These are phyloP conservation scores for Hypoxylon lienhwacheense DNA, from an alignment of 495 filamentous ascomycete genomes.

Conservation along the genomic window DNA sequence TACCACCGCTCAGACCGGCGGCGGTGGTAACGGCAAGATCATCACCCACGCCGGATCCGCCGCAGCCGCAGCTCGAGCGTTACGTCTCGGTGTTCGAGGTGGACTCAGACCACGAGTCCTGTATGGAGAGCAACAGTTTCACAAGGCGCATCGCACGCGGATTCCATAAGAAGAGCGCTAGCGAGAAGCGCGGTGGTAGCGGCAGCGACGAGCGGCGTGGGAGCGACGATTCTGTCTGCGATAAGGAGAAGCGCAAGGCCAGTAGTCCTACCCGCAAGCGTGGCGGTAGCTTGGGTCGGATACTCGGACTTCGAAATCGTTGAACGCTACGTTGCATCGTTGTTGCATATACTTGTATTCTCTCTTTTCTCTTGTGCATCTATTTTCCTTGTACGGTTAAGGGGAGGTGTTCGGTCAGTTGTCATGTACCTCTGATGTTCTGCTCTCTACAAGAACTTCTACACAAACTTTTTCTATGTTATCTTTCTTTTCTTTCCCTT, in stretches of 20 bases:
- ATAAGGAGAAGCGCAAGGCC: slow-evolving; percentile 25
- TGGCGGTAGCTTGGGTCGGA: slow-evolving; percentile 37
- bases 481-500: slow-evolving; percentile 19
- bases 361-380: slow-evolving; percentile 1
- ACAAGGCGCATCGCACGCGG: slow-evolving; percentile 37
- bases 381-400: neutral
- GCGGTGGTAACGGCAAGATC: neutral
- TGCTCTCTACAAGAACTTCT: neutral
- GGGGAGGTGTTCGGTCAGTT: slow-evolving; percentile 4
- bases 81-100: slow-evolving; percentile 38
- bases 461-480: neutral
- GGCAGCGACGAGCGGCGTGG: slow-evolving; percentile 6
- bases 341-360: slow-evolving; percentile 7
- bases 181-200: slow-evolving; percentile 35
- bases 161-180: slow-evolving; percentile 38
- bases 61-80: slow-evolving; percentile 22
- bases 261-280: too few species aligned
- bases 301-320: slow-evolving; percentile 28
- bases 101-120: slow-evolving; percentile 36
- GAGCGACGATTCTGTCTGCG: slow-evolving; percentile 5
- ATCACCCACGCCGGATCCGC: neutral
- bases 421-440: neutral
- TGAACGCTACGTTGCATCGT: slow-evolving; percentile 1
- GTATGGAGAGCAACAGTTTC: slow-evolving; percentile 27
- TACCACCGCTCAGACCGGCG: slow-evolving; percentile 14